Percentiles rank a stretch among this genome's conserved stretches.
These are phyloP conservation scores for Fusarium xylarioides DNA, from an alignment of 2,329 filamentous ascomycete species.

Conservation along the genomic window DNA sequence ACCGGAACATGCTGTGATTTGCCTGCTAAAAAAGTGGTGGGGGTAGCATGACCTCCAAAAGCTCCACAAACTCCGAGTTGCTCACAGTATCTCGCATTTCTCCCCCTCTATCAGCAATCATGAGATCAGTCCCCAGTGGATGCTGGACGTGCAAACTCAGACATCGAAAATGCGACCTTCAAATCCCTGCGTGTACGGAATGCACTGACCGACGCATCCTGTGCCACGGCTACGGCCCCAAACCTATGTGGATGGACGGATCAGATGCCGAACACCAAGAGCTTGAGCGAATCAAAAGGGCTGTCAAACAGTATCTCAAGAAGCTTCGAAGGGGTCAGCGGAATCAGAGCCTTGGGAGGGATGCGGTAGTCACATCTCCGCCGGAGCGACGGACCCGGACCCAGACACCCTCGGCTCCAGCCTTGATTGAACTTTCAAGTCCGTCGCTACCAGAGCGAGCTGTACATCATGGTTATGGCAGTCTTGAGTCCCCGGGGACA, in stretches of 20 bases:
- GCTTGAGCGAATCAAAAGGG: neutral
- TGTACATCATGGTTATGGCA: no score
- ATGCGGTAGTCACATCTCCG: neutral
- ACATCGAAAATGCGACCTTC: neutral
- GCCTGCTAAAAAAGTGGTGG: neutral
- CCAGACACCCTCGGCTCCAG: neutral
- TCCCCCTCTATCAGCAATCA: neutral
- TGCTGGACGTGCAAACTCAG: constrained; percentile 1
- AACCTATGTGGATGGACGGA: neutral
- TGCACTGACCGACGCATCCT: neutral
- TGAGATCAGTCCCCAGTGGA: neutral
- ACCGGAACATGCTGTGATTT: neutral
- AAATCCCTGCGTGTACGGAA: neutral
- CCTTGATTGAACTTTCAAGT: no score
- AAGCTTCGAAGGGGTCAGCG: neutral
- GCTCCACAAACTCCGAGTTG: neutral
- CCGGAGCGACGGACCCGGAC: rapidly evolving
- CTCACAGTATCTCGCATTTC: neutral
- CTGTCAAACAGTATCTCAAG: neutral
- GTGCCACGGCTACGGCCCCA: neutral
- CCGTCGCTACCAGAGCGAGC: neutral
- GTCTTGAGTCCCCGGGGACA: rapidly evolving
- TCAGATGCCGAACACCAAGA: neutral
- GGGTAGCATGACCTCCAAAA: neutral
- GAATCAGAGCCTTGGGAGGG: neutral